Conservation (phyloP, 805 yeast genomes). For the Candida chauliodis region DNA sequence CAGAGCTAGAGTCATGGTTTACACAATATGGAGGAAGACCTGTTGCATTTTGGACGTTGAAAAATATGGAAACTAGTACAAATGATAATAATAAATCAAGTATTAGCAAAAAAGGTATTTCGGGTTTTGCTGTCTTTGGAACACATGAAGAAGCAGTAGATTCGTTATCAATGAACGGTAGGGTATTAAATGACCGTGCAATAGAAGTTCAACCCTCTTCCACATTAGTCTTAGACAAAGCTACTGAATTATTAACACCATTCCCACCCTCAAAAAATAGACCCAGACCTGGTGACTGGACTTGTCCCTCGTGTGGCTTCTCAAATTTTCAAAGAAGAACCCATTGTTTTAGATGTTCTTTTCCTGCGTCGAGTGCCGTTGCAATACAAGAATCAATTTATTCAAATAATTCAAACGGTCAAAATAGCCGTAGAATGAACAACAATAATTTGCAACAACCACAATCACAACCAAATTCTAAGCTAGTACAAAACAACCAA, state of each 20-base stretch:
- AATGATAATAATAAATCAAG: conserved; percentile 7
- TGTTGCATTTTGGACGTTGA: conserved; percentile 83
- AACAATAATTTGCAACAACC: conserved; percentile 3
- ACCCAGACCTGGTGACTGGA: conserved; percentile 97
- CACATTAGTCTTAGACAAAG: conserved; percentile 69
- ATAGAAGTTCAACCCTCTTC: conserved; percentile 89
- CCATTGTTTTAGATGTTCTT: conserved; percentile 89
- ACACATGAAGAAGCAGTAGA: conserved; percentile 85
- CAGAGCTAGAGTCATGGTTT: conserved; percentile 89
- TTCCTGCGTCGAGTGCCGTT: conserved; percentile 74
- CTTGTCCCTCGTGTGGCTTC: conserved; percentile 94
- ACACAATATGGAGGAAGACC: conserved; percentile 84
- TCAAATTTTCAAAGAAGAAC: conserved; percentile 92
- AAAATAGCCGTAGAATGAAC: conserved; percentile 3
- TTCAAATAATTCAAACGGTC: conserved; percentile 14
- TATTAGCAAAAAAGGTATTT: conserved; percentile 24
- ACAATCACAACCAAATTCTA: conserved; percentile 1
- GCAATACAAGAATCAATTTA: conserved; percentile 63
- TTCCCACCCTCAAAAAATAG: conserved; percentile 83
- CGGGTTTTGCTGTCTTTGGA: conserved; percentile 84
- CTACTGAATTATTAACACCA: conserved; percentile 75
- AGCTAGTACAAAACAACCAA: conserved; percentile 9
- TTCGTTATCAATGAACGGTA: conserved; percentile 74
- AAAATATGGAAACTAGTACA: conserved; percentile 40
- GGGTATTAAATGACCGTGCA: conserved; percentile 65